Evolutionary conservation across 352 stramenopile species (phyloP), one percentile per base, ranked within the genome.

Genomic region (Phytophthora cactorum): DNA sequence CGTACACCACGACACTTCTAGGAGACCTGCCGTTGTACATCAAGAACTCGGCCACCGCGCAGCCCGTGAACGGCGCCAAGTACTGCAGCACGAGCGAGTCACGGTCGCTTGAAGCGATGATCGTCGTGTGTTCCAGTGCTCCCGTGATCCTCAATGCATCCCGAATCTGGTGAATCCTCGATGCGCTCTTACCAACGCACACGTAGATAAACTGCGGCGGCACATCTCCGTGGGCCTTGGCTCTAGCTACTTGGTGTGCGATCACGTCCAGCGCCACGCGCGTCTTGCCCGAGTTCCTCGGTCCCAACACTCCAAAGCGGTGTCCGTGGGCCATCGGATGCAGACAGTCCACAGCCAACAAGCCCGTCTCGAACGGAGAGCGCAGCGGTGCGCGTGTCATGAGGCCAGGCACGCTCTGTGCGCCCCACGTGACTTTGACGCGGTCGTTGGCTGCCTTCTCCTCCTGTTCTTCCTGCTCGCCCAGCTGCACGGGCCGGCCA

Each of bases 141-240:
- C 67, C 80, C 0, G 74, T 79, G 27, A 81, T 54, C 25, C 75
- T 57, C 22, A 95, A 61, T 9, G 82, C 81, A 47, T 92, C 72
- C 7, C 78, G 64, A 52, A 93, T 86, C 69, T 92, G 84, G 61
- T 87, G 72, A 55, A 92, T 78, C 32, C 81, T 81, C n/a, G 66
- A 41, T 9, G 65, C 53, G 29, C 63, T 82, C 69, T 95, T 92
- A n/a, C 78, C 83, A 5, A 92, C 57, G 17, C 79, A 85, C 14
- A 95, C 86, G 59, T 91, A 95, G 2, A 95, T 81, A 62, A 95
- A 81, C 36, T 91, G 84, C 11, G 86, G 86, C 5, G 84, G 81
- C 32, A 75, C 36, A 27, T 74, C 38, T n/a, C 61, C 54, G 4
- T 38, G 52, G 1, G 59, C 54, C 15, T 81, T 69, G 9, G 67